Percentiles rank a stretch among this genome's conserved stretches.
Evolutionary conservation across 257 asterid species (phyloP).

Genomic region (Misopates orontium): DNA sequence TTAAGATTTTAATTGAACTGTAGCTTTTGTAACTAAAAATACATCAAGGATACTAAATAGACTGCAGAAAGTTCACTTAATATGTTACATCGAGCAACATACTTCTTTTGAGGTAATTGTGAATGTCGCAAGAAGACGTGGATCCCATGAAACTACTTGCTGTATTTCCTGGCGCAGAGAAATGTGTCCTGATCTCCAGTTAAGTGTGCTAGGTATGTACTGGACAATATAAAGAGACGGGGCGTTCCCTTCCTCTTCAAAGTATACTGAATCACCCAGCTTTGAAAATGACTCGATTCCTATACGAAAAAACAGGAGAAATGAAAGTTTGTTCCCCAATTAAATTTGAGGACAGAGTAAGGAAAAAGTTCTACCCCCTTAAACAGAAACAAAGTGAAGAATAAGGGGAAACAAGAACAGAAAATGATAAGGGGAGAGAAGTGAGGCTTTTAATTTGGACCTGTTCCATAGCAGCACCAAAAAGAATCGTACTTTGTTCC

Average conservation of each 20-base stretch:
- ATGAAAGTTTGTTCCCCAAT: background rate
- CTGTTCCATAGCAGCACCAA: slow-evolving; percentile 99
- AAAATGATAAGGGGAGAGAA: background rate
- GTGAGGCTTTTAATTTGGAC: slow-evolving; percentile 33
- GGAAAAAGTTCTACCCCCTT: too few relatives aligned
- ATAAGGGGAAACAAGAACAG: background rate
- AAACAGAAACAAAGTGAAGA: too few relatives aligned
- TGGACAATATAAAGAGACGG: slow-evolving; percentile 74
- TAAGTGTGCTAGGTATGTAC: slow-evolving; percentile 70
- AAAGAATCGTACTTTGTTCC: slow-evolving; percentile 68
- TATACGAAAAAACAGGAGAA: slow-evolving; percentile 1
- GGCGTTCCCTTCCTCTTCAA: slow-evolving; percentile 61
- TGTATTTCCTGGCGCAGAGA: slow-evolving; percentile 49
- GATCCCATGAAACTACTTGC: slow-evolving; percentile 67
- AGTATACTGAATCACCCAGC: slow-evolving; percentile 91
- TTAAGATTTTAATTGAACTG: background rate
- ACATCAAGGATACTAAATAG: background rate
- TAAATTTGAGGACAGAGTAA: too few relatives aligned
- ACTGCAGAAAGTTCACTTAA: background rate
- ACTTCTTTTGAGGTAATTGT: slow-evolving; percentile 47
- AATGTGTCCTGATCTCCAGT: slow-evolving; percentile 59
- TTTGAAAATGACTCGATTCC: slow-evolving; percentile 91
- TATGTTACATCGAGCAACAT: background rate
- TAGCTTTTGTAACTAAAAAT: background rate
- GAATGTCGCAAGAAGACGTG: slow-evolving; percentile 48